phyloP scores from a whole-genome alignment of 2,329 filamentous ascomycete genomes.

The Saccharata proteae region DNA sequence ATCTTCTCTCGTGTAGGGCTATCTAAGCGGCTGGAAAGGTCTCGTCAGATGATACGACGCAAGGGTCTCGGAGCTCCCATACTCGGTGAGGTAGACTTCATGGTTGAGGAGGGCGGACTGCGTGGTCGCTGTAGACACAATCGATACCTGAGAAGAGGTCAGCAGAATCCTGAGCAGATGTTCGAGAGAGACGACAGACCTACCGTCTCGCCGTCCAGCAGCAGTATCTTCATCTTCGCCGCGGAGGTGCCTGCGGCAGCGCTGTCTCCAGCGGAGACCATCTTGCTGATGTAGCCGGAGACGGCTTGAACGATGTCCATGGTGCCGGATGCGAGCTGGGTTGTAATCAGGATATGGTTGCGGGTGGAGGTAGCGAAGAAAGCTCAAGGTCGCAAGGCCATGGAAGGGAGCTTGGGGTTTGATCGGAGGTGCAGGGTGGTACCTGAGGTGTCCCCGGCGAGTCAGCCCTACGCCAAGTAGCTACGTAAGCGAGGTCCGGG shows the following conservation, averaged over 20 bases:
- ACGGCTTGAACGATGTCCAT: conserved; percentile 96
- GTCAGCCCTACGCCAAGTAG: no score
- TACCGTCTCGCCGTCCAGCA: conserved; percentile 85
- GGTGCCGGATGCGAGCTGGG: no score
- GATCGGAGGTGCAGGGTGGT: no score
- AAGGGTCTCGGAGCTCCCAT: conserved; percentile 12
- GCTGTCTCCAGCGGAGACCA: conserved; percentile 74
- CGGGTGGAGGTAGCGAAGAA: no score
- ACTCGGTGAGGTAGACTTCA: conserved; percentile 94
- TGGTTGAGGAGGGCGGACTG: conserved; percentile 91
- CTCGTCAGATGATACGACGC: conserved; percentile 13
- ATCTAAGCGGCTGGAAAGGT: conserved; percentile 55
- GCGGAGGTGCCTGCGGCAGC: conserved; percentile 52
- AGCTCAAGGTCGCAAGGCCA: no score
- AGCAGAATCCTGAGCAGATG: conserved; percentile 7
- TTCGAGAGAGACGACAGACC: conserved; percentile 32
- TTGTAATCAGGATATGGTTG: no score
- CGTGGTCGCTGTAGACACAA: conserved; percentile 88
- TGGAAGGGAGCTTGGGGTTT: no score
- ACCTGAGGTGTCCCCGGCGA: no score
- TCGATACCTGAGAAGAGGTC: conserved; percentile 49
- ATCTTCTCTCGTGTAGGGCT: conserved; percentile 89
- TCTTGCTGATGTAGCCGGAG: conserved; percentile 90
- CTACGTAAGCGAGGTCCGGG: no score
- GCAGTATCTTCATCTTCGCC: conserved; percentile 94